Conservation (phyloP, 768 basidiomycete genomes). For the Fomitopsis serialis region DNA sequence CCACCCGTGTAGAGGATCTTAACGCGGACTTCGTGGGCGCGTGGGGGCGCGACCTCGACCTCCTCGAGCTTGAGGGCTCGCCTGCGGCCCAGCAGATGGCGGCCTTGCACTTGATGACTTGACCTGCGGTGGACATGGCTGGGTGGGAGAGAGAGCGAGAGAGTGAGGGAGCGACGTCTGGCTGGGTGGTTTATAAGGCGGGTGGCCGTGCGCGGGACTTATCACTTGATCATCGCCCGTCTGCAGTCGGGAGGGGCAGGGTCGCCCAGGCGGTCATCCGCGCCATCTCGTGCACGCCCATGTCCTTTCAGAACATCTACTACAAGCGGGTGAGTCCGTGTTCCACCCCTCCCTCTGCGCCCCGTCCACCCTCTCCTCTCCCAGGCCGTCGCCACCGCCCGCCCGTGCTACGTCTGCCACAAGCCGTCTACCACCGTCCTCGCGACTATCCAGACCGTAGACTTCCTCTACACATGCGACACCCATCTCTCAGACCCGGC, state of each 20-base stretch:
- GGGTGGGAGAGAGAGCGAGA: conserved; percentile 11
- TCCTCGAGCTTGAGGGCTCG: conserved; percentile 84
- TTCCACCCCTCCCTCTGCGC: not conserved
- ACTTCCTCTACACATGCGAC: conserved; percentile 84
- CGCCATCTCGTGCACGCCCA: conserved; percentile 17
- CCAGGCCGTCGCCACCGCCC: conserved; percentile 74
- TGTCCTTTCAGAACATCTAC: conserved; percentile 82
- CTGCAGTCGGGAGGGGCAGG: not conserved
- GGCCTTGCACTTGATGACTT: conserved; percentile 81
- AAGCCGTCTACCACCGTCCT: conserved; percentile 81
- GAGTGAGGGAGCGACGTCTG: conserved; percentile 8
- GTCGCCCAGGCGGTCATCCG: conserved; percentile 1
- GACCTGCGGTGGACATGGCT: conserved; percentile 74
- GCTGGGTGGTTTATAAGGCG: conserved; percentile 10
- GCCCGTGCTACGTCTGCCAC: conserved; percentile 74
- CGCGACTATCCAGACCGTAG: conserved; percentile 74
- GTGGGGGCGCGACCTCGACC: conserved; percentile 90
- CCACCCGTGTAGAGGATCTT: conserved; percentile 86
- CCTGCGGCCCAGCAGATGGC: conserved; percentile 95
- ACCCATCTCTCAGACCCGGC: conserved; percentile 74
- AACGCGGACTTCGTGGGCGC: conserved; percentile 88
- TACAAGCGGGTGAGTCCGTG: conserved; percentile 70
- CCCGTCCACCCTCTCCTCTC: not conserved
- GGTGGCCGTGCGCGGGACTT: conserved; percentile 6
- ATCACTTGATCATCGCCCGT: conserved; percentile 17